Conservation (phyloP, 192 early-diverging fungal species). For the Polychytrium aggregatum region DNA sequence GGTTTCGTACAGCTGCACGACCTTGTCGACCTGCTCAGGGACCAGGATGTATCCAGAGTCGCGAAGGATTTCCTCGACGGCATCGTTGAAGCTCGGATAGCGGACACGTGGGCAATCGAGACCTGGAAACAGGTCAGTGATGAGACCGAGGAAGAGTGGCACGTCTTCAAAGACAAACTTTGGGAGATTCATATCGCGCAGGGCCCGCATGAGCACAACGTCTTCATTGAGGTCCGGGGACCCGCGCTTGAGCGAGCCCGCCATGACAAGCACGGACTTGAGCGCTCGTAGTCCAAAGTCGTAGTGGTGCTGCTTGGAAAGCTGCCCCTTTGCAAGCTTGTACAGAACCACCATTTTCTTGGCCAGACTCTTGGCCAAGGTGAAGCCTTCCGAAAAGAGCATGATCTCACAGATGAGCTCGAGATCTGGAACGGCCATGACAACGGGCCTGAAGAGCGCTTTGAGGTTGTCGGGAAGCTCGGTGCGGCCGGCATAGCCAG, state of each 20-base stretch:
- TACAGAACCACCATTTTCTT: conserved; percentile 60
- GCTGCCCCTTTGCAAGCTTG: conserved; percentile 46
- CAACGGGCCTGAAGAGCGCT: conserved; percentile 50
- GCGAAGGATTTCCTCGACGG: conserved; percentile 42
- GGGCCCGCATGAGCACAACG: conserved; percentile 47
- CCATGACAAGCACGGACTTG: conserved; percentile 52
- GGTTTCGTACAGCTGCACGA: conserved; percentile 50
- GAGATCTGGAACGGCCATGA: conserved; percentile 49
- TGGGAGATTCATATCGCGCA: conserved; percentile 53
- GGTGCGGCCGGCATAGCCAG: conserved; percentile 47
- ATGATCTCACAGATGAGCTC: conserved; percentile 56
- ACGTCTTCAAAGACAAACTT: conserved; percentile 58
- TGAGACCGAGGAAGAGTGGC: conserved; percentile 45
- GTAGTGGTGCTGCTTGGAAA: conserved; percentile 52
- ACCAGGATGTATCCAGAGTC: conserved; percentile 44
- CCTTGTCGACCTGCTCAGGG: conserved; percentile 51
- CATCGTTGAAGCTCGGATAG: conserved; percentile 54
- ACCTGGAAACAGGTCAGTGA: conserved; percentile 47
- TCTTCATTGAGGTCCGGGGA: conserved; percentile 50
- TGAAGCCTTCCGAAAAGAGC: conserved; percentile 64
- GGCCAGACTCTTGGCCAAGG: conserved; percentile 56
- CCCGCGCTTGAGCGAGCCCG: conserved; percentile 45
- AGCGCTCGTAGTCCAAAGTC: conserved; percentile 49
- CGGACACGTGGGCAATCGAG: conserved; percentile 51
- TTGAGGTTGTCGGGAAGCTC: conserved; percentile 53